Conservation (phyloP, 75 land plant genomes). For the Selaginella tamariscina region DNA sequence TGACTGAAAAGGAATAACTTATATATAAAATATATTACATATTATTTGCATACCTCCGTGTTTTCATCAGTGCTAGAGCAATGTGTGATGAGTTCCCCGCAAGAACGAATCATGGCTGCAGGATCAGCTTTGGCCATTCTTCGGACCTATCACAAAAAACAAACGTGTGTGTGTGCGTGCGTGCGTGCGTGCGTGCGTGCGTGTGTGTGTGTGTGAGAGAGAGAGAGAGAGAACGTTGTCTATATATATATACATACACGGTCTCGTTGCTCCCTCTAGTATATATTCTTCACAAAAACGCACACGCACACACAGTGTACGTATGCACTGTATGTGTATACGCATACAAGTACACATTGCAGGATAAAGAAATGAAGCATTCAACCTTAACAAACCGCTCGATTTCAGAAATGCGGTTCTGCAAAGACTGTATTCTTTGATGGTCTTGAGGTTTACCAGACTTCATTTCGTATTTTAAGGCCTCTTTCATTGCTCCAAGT, state of each 20-base stretch:
- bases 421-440: slow-evolving; percentile 20
- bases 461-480: slow-evolving; percentile 23
- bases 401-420: slow-evolving; percentile 24
- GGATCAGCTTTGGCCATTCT: slow-evolving; percentile 32
- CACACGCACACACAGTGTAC: too few relatives aligned
- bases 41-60: slow-evolving; percentile 14
- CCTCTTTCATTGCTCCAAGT: slow-evolving; percentile 30
- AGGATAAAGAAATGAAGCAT: too few relatives aligned
- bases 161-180: too few relatives aligned
- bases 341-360: too few relatives aligned
- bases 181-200: too few relatives aligned
- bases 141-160: too few relatives aligned
- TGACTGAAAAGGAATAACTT: not conserved
- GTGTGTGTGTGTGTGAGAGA: too few relatives aligned
- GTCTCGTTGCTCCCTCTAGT: too few relatives aligned
- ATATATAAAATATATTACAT: not conserved
- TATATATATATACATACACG: too few relatives aligned
- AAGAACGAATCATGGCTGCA: slow-evolving; percentile 23
- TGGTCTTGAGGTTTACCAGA: slow-evolving; percentile 16
- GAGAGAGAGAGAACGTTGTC: too few relatives aligned
- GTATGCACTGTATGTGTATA: too few relatives aligned
- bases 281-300: too few relatives aligned
- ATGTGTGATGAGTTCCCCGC: slow-evolving; percentile 20
- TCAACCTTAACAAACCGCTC: slow-evolving; percentile 29
- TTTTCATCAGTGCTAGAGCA: slow-evolving; percentile 9